Evolutionary conservation across 2,329 filamentous ascomycete species (phyloP).

Genomic region (Fusarium gaditjirri): DNA sequence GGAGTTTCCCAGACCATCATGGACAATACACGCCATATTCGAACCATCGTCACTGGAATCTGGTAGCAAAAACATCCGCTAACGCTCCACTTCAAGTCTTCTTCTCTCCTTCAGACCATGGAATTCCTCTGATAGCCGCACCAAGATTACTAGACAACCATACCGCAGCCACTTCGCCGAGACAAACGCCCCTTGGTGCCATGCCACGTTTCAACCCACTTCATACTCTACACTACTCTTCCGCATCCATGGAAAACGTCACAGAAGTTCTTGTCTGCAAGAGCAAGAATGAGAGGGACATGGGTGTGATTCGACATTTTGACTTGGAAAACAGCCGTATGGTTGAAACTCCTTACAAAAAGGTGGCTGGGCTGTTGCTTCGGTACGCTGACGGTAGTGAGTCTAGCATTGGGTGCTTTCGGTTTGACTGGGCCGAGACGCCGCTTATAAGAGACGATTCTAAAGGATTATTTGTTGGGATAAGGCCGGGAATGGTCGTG

Average conservation of each 20-base stretch:
- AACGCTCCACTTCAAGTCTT: neutral
- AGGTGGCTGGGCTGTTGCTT: constrained; percentile 1
- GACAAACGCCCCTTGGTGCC: neutral
- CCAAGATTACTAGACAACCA: fast-evolving
- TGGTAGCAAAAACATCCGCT: neutral
- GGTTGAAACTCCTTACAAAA: neutral
- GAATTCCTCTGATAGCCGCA: constrained; percentile 1
- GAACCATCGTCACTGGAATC: neutral
- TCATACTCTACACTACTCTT: neutral
- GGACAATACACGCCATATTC: neutral
- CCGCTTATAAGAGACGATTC: neutral
- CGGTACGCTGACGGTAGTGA: neutral
- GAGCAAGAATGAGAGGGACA: neutral
- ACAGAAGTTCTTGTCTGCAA: neutral
- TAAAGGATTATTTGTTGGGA: neutral
- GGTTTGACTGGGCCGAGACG: neutral
- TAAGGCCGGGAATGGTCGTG: neutral
- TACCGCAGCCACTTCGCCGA: neutral
- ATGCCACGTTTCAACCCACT: constrained; percentile 2
- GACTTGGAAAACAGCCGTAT: neutral
- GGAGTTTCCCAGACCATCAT: neutral
- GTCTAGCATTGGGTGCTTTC: constrained; percentile 11
- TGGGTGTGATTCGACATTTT: neutral
- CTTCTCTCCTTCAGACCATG: neutral
- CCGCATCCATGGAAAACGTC: neutral